phyloP scores from a whole-genome alignment of 164 flowering plant species.

The Magnolia officinalis region DNA sequence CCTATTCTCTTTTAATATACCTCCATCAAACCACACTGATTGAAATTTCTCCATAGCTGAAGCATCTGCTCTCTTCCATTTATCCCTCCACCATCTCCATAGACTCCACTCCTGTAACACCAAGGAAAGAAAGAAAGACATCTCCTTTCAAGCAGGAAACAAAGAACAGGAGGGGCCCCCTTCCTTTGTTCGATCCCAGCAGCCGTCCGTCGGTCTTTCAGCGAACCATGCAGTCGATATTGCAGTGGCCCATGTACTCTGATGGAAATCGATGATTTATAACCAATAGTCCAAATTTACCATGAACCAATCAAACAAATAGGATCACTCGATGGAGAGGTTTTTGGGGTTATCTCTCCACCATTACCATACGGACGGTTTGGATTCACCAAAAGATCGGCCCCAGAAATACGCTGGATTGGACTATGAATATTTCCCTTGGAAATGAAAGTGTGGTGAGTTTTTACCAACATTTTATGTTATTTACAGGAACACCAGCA shows the following conservation, averaged over 20 bases:
- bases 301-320: not conserved
- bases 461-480: slow-evolving; percentile 47
- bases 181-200: not conserved
- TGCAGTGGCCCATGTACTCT: too few relatives aligned
- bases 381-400: not conserved
- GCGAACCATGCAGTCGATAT: too few relatives aligned
- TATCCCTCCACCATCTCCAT: not conserved
- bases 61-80: not conserved
- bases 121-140: not conserved
- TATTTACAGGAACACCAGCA: slow-evolving; percentile 46
- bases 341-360: not conserved
- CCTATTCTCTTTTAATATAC: not conserved
- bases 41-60: not conserved
- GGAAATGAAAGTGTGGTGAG: not conserved
- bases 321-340: not conserved
- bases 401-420: not conserved
- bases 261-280: too few relatives aligned
- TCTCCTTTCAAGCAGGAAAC: not conserved
- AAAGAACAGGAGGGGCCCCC: not conserved
- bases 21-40: not conserved
- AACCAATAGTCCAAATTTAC: too few relatives aligned
- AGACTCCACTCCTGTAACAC: not conserved
- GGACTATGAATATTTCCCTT: not conserved
- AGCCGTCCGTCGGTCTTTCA: too few relatives aligned
- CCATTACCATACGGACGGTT: not conserved